Base-by-base conservation (phyloP, 257 asterid species). In the Anisodus acutangulus region DNA sequence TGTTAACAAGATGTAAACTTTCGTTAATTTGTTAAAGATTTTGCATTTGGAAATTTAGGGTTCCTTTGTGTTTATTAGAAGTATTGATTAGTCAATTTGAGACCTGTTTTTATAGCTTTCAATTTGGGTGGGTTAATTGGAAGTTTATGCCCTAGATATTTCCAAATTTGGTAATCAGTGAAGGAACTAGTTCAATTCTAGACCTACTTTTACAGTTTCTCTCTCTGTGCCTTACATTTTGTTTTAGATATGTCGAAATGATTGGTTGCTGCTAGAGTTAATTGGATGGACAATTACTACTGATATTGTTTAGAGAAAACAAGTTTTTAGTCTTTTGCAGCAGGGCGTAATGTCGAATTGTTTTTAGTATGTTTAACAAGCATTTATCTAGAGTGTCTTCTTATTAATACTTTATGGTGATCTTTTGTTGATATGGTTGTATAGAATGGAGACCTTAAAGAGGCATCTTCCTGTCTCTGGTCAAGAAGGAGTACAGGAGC, bases 401-500 rank as follows among this genome's bases (percentile, higher is more conserved):
- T 51, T 26, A 17, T 76, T 9, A 26, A 31, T 10, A 22, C 6
- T 76, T 51, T 22, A 51, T 6, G 45, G 9, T 76, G 81, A 76
- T 49, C 6, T 76, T 26, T 76, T 12, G 62, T 76, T 76, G 26
- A 78, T 76, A 45, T 60, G 49, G 45, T 70, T 76, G 86, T 82
- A 85, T 85, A 96, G 99, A 92, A 88, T 94, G 96, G 97, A 96
- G 45, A 92, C 93, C 59, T 89, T 96, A 93, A 93, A 93, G 94
- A 89, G 95, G 87, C 97, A 96, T 87, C 97, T 94, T 85, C 98
- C 98, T 85, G 87, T 89, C 87, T 91, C 97, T 87, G 97, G 95
- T 70, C 93, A 86, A 86, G 98, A 92, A 79, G 97, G 95, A 78
- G 87, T 92, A 60, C 93, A 89, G 86, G 98, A 93, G 89, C 97